Evolutionary conservation across 1,284 basidiomycete genomes (phyloP).

Genomic region (Naganishia cerealis): DNA sequence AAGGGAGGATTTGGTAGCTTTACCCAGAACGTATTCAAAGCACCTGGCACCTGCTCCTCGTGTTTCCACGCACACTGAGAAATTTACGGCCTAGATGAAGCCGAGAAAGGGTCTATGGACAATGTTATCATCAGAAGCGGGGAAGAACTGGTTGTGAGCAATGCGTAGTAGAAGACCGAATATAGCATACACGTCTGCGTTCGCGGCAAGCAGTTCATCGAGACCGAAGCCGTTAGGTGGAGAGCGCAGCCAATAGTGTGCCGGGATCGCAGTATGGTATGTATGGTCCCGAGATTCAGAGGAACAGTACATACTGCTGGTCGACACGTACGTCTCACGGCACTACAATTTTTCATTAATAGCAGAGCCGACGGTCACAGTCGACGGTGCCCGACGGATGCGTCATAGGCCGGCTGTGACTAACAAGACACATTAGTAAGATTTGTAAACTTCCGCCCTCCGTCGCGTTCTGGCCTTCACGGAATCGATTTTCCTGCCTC

Average conservation of each 20-base stretch:
- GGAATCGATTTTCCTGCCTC: not conserved
- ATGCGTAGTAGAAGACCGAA: not conserved
- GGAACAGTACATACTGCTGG: no score
- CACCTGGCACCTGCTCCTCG: slow-evolving; percentile 27
- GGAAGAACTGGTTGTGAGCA: not conserved
- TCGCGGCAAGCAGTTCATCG: no score
- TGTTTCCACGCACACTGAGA: slow-evolving; percentile 30
- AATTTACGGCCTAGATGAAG: not conserved
- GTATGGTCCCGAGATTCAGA: no score
- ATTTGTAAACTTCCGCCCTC: not conserved
- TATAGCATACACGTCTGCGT: not conserved
- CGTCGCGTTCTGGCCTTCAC: not conserved
- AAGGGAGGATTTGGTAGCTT: slow-evolving; percentile 11
- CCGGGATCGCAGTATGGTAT: no score
- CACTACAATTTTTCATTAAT: not conserved
- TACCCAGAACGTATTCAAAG: slow-evolving; percentile 31
- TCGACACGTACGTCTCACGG: no score
- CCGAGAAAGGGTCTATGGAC: not conserved
- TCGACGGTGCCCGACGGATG: slow-evolving; percentile 1
- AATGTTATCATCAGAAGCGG: not conserved
- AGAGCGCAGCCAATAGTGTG: no score
- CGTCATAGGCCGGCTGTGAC: not conserved
- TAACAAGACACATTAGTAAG: not conserved
- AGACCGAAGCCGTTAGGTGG: no score
- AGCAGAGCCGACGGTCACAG: not conserved